phyloP scores from a whole-genome alignment of 2,329 filamentous ascomycete species.

The Lomentospora prolificans region DNA sequence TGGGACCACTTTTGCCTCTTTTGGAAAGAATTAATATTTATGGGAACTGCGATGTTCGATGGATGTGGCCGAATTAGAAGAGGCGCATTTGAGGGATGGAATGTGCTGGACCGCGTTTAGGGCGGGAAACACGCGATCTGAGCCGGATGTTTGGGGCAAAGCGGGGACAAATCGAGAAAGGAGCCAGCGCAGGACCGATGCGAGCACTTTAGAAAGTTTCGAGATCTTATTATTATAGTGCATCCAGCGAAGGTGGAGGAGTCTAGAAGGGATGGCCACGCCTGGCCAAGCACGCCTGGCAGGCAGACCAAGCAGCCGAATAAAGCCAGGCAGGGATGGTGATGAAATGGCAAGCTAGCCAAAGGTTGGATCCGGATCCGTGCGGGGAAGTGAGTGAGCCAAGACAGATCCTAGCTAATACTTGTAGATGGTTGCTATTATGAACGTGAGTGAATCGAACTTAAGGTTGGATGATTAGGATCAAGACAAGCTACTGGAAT shows the following conservation, averaged over 20 bases:
- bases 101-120: not conserved
- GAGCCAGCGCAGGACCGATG: not conserved
- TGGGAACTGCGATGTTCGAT: not conserved
- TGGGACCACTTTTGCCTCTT: not conserved
- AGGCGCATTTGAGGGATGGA: not conserved
- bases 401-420: too few species aligned
- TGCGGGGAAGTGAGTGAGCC: not conserved
- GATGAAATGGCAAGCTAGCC: too few species aligned
- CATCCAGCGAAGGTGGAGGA: too few species aligned
- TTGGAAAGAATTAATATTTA: not conserved
- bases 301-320: not conserved
- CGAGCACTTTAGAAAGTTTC: not conserved
- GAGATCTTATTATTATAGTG: not conserved
- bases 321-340: not conserved
- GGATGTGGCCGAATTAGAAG: not conserved
- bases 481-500: too few species aligned
- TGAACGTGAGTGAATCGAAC: too few species aligned
- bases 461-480: too few species aligned
- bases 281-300: not conserved
- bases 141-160: not conserved
- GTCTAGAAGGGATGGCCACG: not conserved
- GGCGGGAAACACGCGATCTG: not conserved
- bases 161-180: not conserved
- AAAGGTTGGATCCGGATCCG: not conserved
- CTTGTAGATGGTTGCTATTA: too few species aligned